Percentiles rank a stretch among this genome's conserved stretches.
phyloP scores from a whole-genome alignment of 1,284 basidiomycete genomes.

The Ganoderma multipileum region DNA sequence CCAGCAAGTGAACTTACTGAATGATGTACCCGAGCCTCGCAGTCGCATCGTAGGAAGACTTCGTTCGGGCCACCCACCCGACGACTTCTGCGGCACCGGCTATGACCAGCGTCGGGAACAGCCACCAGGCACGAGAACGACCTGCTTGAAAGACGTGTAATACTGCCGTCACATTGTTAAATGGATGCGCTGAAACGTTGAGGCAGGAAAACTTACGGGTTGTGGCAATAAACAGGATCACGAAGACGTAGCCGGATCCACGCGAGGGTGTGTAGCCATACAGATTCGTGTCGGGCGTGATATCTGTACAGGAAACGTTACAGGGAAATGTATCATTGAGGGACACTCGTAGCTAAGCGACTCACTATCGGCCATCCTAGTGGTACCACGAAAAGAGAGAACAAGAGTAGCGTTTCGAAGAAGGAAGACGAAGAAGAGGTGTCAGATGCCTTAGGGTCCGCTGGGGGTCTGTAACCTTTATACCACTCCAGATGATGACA shows the following conservation, averaged over 20 bases:
- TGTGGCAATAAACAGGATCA: slow-evolving; percentile 31
- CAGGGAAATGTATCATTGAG: not conserved
- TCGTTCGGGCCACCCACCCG: slow-evolving; percentile 49
- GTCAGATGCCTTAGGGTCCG: not conserved
- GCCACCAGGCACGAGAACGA: slow-evolving; percentile 46
- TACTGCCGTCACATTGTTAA: not conserved
- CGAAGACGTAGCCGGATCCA: slow-evolving; percentile 31
- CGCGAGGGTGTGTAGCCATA: slow-evolving; percentile 34
- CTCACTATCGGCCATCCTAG: slow-evolving; percentile 1
- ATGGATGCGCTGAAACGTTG: too few species aligned
- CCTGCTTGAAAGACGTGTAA: slow-evolving; percentile 35
- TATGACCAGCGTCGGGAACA: slow-evolving; percentile 45
- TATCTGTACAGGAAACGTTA: not conserved
- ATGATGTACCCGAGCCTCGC: slow-evolving; percentile 46
- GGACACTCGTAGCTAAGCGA: not conserved
- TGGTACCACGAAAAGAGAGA: not conserved
- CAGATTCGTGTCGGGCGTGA: not conserved
- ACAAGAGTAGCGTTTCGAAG: not conserved
- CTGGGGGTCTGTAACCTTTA: not conserved
- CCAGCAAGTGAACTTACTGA: slow-evolving; percentile 43
- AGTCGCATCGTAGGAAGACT: slow-evolving; percentile 41
- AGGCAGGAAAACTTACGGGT: slow-evolving; percentile 22
- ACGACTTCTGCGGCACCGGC: slow-evolving; percentile 46
- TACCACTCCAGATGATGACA: not conserved
- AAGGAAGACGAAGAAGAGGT: not conserved